Evolutionary conservation across 805 yeast species (phyloP), one percentile per base, ranked within the genome.

Genomic region (Metschnikowia hibisci): DNA sequence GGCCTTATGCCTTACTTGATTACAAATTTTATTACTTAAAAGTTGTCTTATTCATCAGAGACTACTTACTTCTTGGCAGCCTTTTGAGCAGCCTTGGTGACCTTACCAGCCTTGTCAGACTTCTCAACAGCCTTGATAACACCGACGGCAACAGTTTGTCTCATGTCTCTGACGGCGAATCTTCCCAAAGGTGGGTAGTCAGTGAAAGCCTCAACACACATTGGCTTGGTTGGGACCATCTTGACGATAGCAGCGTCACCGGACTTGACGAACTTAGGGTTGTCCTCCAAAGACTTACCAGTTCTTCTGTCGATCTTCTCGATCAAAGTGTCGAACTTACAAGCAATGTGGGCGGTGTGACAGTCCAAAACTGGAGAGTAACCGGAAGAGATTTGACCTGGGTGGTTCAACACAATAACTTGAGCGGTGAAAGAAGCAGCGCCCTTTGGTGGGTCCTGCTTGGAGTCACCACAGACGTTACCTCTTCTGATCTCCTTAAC

Each of bases 91-190:
- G 51, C 50, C 51, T 50, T 50, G 52, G 52, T 47, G 41, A 47
- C 49, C 89, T 87, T 87, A 77, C 88, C 90, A 66, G 88, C 87
- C 74, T 75, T 77, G 75, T 81, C 84, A 59, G 86, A 67, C 85
- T 88, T 88, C 67, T 79, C 95, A 64, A 88, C 96, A 56, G 88
- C 74, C 84, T 91, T 91, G 86, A 91, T 86, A 71, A 90, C 96
- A 87, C 97, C 97, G 72, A 90, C 97, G 71, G 97, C 97, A 66
- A 90, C 97, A 64, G 97, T 90, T 80, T 89, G 96, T 86, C 97
- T 87, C 97, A 89, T 89, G 79, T 89, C 97, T 86, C 97, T 90
- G 81, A 89, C 96, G 72, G 73, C 73, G 64, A 66, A 67, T 63
- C 71, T 63, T 61, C 71, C 72, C 58, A 65, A 66, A 57, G 72